Conservation (phyloP, 2,329 filamentous ascomycete species). For the Blastomyces gilchristii region DNA sequence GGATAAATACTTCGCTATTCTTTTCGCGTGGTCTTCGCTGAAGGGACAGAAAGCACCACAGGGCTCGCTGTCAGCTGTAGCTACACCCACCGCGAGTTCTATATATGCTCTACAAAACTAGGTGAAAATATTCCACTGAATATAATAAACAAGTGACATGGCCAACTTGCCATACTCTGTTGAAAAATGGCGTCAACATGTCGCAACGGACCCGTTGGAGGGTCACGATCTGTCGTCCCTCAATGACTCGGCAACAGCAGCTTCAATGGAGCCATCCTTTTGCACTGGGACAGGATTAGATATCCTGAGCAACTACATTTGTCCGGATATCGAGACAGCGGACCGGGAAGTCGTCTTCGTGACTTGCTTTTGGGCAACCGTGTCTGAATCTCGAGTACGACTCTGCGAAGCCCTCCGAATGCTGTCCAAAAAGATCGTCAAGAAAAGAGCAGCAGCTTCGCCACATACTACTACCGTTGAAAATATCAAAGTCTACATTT, state of each 20-base stretch:
- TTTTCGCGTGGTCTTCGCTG: no score
- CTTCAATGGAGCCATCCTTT: slow-evolving; percentile 39
- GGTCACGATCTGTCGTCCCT: neutral
- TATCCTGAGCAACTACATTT: neutral
- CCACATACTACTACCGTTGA: slow-evolving; percentile 19
- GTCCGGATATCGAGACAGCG: slow-evolving; percentile 41
- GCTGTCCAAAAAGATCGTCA: slow-evolving; percentile 44
- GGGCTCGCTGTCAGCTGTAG: neutral
- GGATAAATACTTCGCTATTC: neutral
- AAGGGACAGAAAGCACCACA: neutral
- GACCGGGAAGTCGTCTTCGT: slow-evolving; percentile 60
- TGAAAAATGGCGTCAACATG: neutral
- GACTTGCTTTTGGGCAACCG: slow-evolving; percentile 67
- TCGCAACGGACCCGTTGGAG: neutral
- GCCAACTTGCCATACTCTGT: neutral
- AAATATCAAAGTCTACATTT: slow-evolving; percentile 55
- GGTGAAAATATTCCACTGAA: neutral
- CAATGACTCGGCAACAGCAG: neutral
- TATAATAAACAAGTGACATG: neutral
- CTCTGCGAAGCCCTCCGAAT: slow-evolving; percentile 49
- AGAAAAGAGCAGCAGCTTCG: slow-evolving; percentile 13
- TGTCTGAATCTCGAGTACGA: slow-evolving; percentile 50
- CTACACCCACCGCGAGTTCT: neutral
- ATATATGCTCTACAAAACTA: neutral
- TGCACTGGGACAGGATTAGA: slow-evolving; percentile 34